Evolutionary conservation across 345 rosid species (phyloP), one percentile per base, ranked within the genome.

Genomic region (Lagerstroemia speciosa): DNA sequence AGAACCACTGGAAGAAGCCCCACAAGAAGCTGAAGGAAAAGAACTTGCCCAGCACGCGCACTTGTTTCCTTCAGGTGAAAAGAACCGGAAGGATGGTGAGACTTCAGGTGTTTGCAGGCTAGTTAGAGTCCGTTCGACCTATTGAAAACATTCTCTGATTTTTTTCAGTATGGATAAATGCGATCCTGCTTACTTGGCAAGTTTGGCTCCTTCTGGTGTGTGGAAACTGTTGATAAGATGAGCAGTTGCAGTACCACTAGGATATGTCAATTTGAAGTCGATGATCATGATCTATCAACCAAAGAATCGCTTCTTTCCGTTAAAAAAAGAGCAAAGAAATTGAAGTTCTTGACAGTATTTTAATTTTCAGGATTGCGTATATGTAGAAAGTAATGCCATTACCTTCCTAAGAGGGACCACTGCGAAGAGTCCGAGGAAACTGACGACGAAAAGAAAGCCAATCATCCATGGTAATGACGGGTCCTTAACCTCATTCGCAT

Each of bases 1-100:
- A 74, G 73, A 74, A 74, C 77, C 77, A 74, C 40, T 74, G 77
- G 50, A 74, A 74, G 34, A 74, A 74, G 38, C 69, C 72, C 77
- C 73, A 74, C 15, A 69, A 26, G 69, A 74, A 74, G 69, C 77
- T 74, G 60, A 74, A 74, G 65, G 69, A 74, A 27, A 74, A 74
- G 69, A 69, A 74, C 69, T 69, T 74, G 31, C 77, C 72, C 73
- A 74, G 33, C 8, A 41, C 43, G 32, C 72, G 65, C 26, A 74
- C 77, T 74, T 74, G 77, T 58, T 74, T 69, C 73, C 77, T 73
- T 34, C 65, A 60, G 0, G 0, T n/a, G 33, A 50, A 24, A 50
- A 29, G 8, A 26, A 65, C 27, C 41, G 20, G 2, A 12, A 62
- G 6, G 66, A 61, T 0, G 27, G 58, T 53, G 40, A 72, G 73